Evolutionary conservation across 2,329 filamentous ascomycete genomes (phyloP).

Genomic region (Leptosphaerulina australis): DNA sequence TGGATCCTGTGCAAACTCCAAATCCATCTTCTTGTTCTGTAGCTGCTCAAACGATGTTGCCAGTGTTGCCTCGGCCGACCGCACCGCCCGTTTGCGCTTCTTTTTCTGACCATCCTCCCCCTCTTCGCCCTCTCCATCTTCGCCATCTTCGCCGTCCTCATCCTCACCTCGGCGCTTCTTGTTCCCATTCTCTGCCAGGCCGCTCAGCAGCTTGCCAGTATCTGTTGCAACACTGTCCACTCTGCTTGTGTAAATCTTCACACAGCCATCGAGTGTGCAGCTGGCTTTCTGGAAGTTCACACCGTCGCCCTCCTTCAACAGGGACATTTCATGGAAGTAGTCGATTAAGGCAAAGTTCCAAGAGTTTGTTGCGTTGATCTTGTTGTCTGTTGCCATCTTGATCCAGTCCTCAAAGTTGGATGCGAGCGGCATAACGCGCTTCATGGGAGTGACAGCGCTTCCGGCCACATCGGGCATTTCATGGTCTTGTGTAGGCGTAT

Average conservation of each 20-base stretch:
- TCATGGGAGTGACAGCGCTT: conserved; percentile 88
- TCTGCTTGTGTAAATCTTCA: conserved; percentile 98
- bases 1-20: conserved; percentile 95
- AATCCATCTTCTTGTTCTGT: conserved; percentile 95
- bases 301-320: conserved; percentile 92
- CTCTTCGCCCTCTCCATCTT: conserved; percentile 71
- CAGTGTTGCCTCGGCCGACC: conserved; percentile 90
- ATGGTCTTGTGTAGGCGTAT: conserved; percentile 54
- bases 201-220: conserved; percentile 92
- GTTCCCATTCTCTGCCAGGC: conserved; percentile 81
- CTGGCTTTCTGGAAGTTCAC: conserved; percentile 99
- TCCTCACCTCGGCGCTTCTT: conserved; percentile 56
- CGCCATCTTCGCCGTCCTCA: conserved; percentile 48
- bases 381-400: conserved; percentile 99
- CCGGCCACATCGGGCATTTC: conserved; percentile 68
- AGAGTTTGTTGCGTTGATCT: conserved; percentile 94
- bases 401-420: conserved; percentile 99
- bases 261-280: conserved; percentile 95
- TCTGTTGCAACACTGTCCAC: conserved; percentile 98
- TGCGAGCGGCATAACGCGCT: conserved; percentile 83
- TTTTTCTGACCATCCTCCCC: conserved; percentile 65
- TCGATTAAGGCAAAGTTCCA: conserved; percentile 99
- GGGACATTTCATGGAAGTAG: conserved; percentile 99
- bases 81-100: conserved; percentile 76
- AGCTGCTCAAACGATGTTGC: conserved; percentile 85